Base-by-base conservation (phyloP, 129 eudicot species). In the Cynara cardunculus region DNA sequence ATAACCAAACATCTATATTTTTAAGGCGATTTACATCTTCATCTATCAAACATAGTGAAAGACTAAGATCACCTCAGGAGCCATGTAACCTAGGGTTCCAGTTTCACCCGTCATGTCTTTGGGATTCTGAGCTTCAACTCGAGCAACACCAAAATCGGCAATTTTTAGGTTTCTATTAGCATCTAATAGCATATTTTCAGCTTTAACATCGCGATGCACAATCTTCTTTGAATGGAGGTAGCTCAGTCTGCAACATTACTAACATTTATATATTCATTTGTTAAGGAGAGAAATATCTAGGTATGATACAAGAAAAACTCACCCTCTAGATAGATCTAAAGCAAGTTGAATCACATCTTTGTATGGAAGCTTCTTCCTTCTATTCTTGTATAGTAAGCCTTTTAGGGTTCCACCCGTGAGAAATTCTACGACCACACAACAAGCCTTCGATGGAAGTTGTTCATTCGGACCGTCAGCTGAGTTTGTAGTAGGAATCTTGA, bases 81-180 rank as follows among this genome's bases (percentile, higher is more conserved):
- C 99, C 99, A 95, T 95, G 74, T 95, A 95, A 16, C 97, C 94
- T 71, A 90, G 87, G 5, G 97, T 95, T 81, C 99, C 99, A 41
- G 99, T 95, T 86, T 88, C 97, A 37, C 97, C 99, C 3, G 99
- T 95, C 97, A 95, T 92, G 83, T 92, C 99, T 65, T 49, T 80
- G 18, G 97, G 97, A 80, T 95, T 95, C 70, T 86, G 97, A 35
- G 97, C 97, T 83, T 95, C 97, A 56, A 90, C 97, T 66, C 97
- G 97, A 62, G 98, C 97, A 80, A 94, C 93, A 26, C 97, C 98
- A 84, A 94, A 94, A 81, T 91, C 98, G 13, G 99, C 97, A 80
- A 95, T 92, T 84, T 95, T 92, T 25, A 95, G 69, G 59, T 78
- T 92, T 61, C 93, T 78, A 4, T 81, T 32, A 81, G 83, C 14